These are phyloP conservation scores for Mimosa bimucronata DNA, from an alignment of 306 rosid genomes.

Conservation along the genomic window DNA sequence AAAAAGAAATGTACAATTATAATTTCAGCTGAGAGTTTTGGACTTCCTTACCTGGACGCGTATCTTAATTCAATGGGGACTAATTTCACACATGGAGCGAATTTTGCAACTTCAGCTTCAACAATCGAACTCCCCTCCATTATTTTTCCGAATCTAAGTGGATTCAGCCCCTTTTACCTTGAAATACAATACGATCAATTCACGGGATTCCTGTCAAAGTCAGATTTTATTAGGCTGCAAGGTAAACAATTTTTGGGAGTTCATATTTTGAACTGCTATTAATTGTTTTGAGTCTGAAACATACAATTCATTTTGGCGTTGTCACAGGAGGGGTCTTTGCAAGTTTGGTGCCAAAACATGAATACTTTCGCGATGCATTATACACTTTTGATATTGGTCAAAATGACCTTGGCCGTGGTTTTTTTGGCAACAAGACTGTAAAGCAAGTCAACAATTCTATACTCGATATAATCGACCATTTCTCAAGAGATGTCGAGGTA, in stretches of 20 bases:
- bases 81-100: constrained; percentile 21
- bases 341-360: neutral
- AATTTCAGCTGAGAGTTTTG: neutral
- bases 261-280: neutral
- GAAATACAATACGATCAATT: constrained; percentile 45
- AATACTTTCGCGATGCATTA: neutral
- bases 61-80: neutral
- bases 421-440: constrained; percentile 20
- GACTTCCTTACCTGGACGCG: neutral
- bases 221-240: constrained; percentile 20
- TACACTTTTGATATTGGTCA: constrained; percentile 23
- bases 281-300: neutral
- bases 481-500: constrained; percentile 46
- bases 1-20: neutral
- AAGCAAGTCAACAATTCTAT: constrained; percentile 44
- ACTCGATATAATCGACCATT: constrained; percentile 38
- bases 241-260: constrained; percentile 29
- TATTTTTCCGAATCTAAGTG: constrained; percentile 2
- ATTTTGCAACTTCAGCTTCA: constrained; percentile 48
- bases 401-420: constrained; percentile 7
- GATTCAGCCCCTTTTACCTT: constrained; percentile 53
- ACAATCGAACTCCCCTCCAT: constrained; percentile 35
- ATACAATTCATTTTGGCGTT: neutral
- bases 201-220: constrained; percentile 27
- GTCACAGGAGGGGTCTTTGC: constrained; percentile 18